Conservation (phyloP, 345 rosid species). For the Syzygium grande region DNA sequence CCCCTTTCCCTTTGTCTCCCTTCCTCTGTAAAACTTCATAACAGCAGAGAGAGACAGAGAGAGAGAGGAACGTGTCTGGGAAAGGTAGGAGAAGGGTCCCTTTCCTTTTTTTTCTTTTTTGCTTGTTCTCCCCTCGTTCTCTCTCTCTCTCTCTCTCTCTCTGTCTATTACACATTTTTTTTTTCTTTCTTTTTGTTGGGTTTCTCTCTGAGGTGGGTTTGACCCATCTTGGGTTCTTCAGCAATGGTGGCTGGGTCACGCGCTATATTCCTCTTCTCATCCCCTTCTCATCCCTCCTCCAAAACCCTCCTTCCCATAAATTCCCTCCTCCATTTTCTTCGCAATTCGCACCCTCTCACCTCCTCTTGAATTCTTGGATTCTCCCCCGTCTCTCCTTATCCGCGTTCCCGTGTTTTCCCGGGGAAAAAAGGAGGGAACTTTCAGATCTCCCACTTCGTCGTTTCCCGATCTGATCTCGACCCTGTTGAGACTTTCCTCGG, state of each 20-base stretch:
- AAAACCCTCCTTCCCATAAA: not conserved
- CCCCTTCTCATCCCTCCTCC: not conserved
- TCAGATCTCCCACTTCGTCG: not conserved
- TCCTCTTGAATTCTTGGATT: not conserved
- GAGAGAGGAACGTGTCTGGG: not conserved
- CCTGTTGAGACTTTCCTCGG: not conserved
- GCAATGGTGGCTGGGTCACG: slow-evolving; percentile 6
- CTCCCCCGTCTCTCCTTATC: not conserved
- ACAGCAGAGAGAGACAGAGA: not conserved
- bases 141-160: not conserved
- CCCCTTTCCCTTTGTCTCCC: too few species aligned
- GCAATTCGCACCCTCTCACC: not conserved
- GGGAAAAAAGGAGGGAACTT: not conserved
- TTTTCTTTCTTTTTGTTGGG: not conserved
- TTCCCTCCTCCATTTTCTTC: not conserved
- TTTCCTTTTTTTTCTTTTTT: not conserved
- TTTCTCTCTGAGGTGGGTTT: not conserved
- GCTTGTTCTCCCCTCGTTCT: not conserved
- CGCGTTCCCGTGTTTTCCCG: not conserved
- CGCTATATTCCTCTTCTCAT: slow-evolving; percentile 4
- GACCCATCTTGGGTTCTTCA: slow-evolving; percentile 2
- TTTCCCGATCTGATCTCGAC: not conserved
- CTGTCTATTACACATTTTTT: not conserved
- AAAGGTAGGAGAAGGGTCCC: not conserved
- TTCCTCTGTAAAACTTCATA: not conserved